These are phyloP conservation scores for Agastache rugosa DNA, from an alignment of 257 asterid genomes.

Conservation along the genomic window DNA sequence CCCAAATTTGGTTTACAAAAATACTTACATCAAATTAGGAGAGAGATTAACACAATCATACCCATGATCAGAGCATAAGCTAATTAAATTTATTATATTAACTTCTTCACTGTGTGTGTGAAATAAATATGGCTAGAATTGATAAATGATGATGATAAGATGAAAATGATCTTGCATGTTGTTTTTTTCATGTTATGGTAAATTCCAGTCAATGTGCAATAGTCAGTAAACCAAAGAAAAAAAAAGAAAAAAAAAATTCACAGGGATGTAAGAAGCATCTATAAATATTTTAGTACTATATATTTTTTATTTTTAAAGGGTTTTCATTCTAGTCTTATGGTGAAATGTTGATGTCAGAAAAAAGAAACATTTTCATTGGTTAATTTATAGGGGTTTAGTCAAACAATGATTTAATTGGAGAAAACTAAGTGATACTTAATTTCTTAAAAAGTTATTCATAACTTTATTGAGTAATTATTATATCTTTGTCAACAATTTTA, in stretches of 20 bases:
- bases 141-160: neutral
- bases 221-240: no score
- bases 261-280: neutral
- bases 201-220: no score
- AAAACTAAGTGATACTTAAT: neutral
- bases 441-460: neutral
- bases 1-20: neutral
- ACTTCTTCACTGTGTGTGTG: no score
- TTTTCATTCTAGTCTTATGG: neutral
- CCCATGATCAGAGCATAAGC: neutral
- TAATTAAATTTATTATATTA: neutral
- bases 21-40: neutral
- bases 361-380: neutral
- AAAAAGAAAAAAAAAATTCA: no score
- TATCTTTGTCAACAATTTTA: no score
- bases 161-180: conserved; percentile 13
- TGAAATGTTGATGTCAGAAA: neutral
- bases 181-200: no score
- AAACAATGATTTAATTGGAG: neutral
- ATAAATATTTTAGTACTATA: neutral
- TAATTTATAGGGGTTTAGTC: neutral
- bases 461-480: neutral
- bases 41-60: neutral
- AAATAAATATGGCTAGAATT: neutral
- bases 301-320: neutral